Evolutionary conservation across 148 eudicot genomes (phyloP).

Genomic region (Salicornia ramosissima): DNA sequence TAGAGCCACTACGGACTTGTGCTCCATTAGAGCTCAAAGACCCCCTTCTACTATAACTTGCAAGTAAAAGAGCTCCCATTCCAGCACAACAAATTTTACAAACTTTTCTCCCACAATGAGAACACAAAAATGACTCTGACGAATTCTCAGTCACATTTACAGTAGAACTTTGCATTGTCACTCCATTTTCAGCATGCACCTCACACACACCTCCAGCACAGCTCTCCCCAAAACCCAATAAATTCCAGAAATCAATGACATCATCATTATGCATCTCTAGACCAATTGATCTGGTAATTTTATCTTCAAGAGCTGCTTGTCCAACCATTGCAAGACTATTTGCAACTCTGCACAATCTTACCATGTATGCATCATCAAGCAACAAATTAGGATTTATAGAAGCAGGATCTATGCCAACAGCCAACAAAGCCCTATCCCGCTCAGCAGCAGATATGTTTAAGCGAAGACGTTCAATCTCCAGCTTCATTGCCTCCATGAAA

Average conservation of each 20-base stretch:
- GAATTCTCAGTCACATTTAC: conserved; percentile 29
- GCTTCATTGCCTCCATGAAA: conserved; percentile 84
- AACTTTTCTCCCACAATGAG: conserved; percentile 70
- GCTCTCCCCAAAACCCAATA: conserved; percentile 54
- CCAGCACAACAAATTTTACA: conserved; percentile 91
- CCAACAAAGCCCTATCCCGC: conserved; percentile 82
- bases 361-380: conserved; percentile 65
- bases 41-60: conserved; percentile 43
- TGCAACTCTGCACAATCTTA: conserved; percentile 67
- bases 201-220: conserved; percentile 78
- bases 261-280: conserved; percentile 45
- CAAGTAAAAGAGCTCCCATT: conserved; percentile 77
- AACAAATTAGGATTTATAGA: conserved; percentile 78
- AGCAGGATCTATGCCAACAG: conserved; percentile 87
- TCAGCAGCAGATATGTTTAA: conserved; percentile 87
- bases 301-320: conserved; percentile 81
- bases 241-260: conserved; percentile 85
- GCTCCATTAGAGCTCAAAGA: conserved; percentile 42
- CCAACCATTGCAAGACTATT: conserved; percentile 75
- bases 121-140: conserved; percentile 46
- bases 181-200: conserved; percentile 63
- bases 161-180: conserved; percentile 26
- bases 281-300: conserved; percentile 64
- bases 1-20: conserved; percentile 56
- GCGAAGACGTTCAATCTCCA: conserved; percentile 80